These are phyloP conservation scores for Ophiocordyceps australis DNA, from an alignment of 2,329 filamentous ascomycete species.

Conservation along the genomic window DNA sequence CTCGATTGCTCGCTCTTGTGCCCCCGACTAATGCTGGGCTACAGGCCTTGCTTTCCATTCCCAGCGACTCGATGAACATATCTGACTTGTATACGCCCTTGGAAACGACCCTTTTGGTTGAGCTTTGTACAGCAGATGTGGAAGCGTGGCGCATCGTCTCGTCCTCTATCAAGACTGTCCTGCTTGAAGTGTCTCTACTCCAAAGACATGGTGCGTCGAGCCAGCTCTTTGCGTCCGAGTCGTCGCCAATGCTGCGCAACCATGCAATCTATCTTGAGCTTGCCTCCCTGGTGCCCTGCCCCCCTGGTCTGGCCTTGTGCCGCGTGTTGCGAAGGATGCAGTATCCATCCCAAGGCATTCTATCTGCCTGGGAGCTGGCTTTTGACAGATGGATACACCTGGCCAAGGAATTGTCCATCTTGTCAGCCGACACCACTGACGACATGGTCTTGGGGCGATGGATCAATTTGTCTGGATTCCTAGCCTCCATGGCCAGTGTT, in stretches of 20 bases:
- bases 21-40: no score
- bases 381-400: slow-evolving; percentile 48
- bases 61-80: no score
- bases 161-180: slow-evolving; percentile 39
- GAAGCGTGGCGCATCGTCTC: slow-evolving; percentile 48
- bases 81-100: no score
- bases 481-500: slow-evolving; percentile 47
- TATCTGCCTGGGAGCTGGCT: slow-evolving; percentile 47
- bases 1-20: no score
- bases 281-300: slow-evolving; percentile 42
- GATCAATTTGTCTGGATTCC: slow-evolving; percentile 51
- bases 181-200: slow-evolving; percentile 42
- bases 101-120: slow-evolving; percentile 44
- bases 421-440: slow-evolving; percentile 28
- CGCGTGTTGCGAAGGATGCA: slow-evolving; percentile 42
- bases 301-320: slow-evolving; percentile 52
- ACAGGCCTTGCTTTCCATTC: no score
- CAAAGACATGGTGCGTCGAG: slow-evolving; percentile 21
- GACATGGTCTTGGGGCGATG: slow-evolving; percentile 42
- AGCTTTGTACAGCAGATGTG: slow-evolving; percentile 46
- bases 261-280: slow-evolving; percentile 42
- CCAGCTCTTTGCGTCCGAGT: no score
- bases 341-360: slow-evolving; percentile 45
- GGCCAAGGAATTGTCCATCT: slow-evolving; percentile 43
- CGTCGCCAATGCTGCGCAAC: slow-evolving; percentile 39